Evolutionary conservation across 345 rosid species (phyloP).

Genomic region (Lepidium sativum): DNA sequence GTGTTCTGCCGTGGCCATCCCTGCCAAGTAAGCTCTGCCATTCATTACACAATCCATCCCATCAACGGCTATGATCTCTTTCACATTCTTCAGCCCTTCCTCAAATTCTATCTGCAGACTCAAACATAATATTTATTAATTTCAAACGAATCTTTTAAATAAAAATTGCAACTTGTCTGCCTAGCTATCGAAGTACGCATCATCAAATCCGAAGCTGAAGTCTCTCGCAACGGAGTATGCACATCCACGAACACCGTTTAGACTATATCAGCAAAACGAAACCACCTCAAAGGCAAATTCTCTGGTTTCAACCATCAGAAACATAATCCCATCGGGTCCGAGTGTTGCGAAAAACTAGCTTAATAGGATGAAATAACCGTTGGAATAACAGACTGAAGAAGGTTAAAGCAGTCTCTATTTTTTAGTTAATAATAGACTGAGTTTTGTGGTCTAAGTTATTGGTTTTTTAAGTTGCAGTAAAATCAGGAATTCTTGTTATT

Average conservation of each 20-base stretch:
- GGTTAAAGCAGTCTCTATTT: too few species aligned
- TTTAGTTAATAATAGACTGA: too few species aligned
- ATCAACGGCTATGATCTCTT: slow-evolving; percentile 58
- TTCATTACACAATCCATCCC: slow-evolving; percentile 79
- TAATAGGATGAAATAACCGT: too few species aligned
- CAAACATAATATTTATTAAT: not conserved
- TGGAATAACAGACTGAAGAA: too few species aligned
- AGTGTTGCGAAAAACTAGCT: too few species aligned
- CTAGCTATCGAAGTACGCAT: slow-evolving; percentile 41
- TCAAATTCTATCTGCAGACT: slow-evolving; percentile 39
- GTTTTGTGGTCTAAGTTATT: too few species aligned
- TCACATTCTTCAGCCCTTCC: slow-evolving; percentile 47
- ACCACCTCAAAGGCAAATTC: slow-evolving; percentile 54
- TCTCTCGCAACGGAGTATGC: slow-evolving; percentile 67
- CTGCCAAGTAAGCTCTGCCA: slow-evolving; percentile 52
- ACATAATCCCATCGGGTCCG: slow-evolving; percentile 78
- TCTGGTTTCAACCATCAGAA: slow-evolving; percentile 63
- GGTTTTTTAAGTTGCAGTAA: too few species aligned
- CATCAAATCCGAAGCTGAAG: slow-evolving; percentile 55
- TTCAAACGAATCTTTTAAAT: too few species aligned
- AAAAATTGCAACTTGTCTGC: slow-evolving; percentile 37
- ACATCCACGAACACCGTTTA: slow-evolving; percentile 53
- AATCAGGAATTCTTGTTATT: too few species aligned
- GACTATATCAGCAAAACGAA: slow-evolving; percentile 59
- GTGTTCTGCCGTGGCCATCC: slow-evolving; percentile 62